Conservation (phyloP, 2,329 filamentous ascomycete genomes). For the Microascus cirrosus region DNA sequence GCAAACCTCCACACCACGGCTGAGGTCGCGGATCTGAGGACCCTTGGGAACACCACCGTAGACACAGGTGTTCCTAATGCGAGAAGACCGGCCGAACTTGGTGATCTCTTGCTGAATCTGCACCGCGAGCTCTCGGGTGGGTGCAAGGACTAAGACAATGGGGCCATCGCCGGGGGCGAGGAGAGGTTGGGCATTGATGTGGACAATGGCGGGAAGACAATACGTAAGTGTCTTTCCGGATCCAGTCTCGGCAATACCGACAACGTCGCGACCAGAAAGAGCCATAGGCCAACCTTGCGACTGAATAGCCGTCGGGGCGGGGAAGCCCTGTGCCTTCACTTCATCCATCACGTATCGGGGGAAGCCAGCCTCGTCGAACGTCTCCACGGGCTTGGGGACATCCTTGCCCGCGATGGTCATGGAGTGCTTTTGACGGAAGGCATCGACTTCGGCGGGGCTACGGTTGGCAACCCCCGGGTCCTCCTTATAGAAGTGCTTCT, state of each 20-base stretch:
- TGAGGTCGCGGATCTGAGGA: conserved; percentile 88
- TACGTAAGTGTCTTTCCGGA: conserved; percentile 99
- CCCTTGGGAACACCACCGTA: conserved; percentile 99
- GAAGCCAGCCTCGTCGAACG: conserved; percentile 95
- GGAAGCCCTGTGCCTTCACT: conserved; percentile 96
- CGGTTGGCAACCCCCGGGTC: conserved; percentile 66
- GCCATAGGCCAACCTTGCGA: conserved; percentile 99
- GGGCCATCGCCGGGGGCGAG: conserved; percentile 90
- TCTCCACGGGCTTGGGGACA: conserved; percentile 89
- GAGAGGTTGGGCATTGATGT: conserved; percentile 98
- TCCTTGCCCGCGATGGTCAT: conserved; percentile 73
- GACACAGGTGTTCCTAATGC: conserved; percentile 96
- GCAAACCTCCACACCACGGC: conserved; percentile 93
- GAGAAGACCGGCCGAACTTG: conserved; percentile 96
- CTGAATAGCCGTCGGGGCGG: conserved; percentile 88
- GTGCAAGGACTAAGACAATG: conserved; percentile 90
- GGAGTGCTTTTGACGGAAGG: conserved; percentile 74
- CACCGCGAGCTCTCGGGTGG: conserved; percentile 93
- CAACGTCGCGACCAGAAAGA: conserved; percentile 91
- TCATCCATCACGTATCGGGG: conserved; percentile 96
- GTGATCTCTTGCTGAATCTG: conserved; percentile 98
- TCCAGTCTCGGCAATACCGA: conserved; percentile 97
- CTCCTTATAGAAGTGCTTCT: conserved; percentile 99
- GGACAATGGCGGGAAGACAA: conserved; percentile 93
- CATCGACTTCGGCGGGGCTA: conserved; percentile 68